These are phyloP conservation scores for Cystobasidium tubakii DNA, from an alignment of 768 basidiomycete genomes.

Conservation along the genomic window DNA sequence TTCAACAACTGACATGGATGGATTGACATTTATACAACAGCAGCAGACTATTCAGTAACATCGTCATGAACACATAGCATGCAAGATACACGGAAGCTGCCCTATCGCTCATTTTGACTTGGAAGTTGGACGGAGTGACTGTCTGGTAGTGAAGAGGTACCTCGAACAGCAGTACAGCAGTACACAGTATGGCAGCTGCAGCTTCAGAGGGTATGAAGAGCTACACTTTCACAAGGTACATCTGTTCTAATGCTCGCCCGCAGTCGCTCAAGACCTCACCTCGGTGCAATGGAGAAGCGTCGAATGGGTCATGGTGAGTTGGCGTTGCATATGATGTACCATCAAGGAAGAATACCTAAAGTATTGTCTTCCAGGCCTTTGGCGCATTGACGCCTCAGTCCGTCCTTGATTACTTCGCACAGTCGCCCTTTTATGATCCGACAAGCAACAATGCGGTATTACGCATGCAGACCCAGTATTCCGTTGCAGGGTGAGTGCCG, in stretches of 20 bases:
- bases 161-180: not conserved
- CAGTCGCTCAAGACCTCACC: constrained; percentile 26
- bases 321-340: too few relatives aligned
- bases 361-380: constrained; percentile 9
- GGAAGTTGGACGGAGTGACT: not conserved
- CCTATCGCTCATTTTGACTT: not conserved
- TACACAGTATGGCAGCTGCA: not conserved
- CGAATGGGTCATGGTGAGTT: constrained; percentile 32
- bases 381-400: constrained; percentile 54
- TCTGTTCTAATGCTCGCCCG: not conserved
- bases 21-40: not conserved
- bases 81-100: not conserved
- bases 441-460: constrained; percentile 86
- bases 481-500: constrained; percentile 57
- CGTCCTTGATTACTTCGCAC: constrained; percentile 82
- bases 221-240: too few relatives aligned
- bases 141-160: not conserved
- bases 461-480: constrained; percentile 84
- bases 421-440: constrained; percentile 90
- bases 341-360: not conserved
- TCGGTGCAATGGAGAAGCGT: constrained; percentile 36
- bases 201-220: not conserved
- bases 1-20: not conserved
- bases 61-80: not conserved
- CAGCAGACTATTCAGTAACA: not conserved